Percentiles rank a stretch among this genome's conserved stretches.
Evolutionary conservation across 768 basidiomycete genomes (phyloP).

Genomic region (Auricularia sp.): DNA sequence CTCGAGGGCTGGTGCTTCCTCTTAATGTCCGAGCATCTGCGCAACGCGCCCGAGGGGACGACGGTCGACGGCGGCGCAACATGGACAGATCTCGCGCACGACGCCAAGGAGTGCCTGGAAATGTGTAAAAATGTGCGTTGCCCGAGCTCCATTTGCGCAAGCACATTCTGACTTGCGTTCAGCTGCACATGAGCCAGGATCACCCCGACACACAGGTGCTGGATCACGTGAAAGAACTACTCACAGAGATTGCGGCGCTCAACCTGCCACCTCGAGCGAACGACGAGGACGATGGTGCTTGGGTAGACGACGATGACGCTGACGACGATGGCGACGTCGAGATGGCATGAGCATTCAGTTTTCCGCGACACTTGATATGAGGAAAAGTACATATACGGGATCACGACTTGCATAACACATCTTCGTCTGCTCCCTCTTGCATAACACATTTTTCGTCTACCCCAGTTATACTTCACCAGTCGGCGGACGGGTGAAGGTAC

Average conservation of each 20-base stretch:
- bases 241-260: constrained; percentile 55
- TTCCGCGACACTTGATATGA: neutral
- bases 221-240: constrained; percentile 65
- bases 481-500: too few relatives aligned
- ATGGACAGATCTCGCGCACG: constrained; percentile 70
- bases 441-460: too few relatives aligned
- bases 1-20: constrained; percentile 92
- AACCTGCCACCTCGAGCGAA: constrained; percentile 43
- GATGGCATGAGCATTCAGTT: constrained; percentile 22
- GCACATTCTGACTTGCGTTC: neutral
- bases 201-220: constrained; percentile 69
- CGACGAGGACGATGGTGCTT: constrained; percentile 49
- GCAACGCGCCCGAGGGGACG: neutral
- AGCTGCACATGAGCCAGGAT: constrained; percentile 64
- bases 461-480: too few relatives aligned
- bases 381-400: too few relatives aligned
- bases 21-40: constrained; percentile 56
- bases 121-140: constrained; percentile 67
- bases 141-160: neutral
- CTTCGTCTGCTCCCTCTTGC: too few relatives aligned
- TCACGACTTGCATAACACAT: too few relatives aligned
- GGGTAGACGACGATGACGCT: constrained; percentile 46
- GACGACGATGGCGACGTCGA: constrained; percentile 37
- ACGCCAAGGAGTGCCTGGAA: constrained; percentile 71
- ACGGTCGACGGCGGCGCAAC: constrained; percentile 9